Conservation (phyloP, 73 alveolate genomes). For the Paramecium primaurelia region DNA sequence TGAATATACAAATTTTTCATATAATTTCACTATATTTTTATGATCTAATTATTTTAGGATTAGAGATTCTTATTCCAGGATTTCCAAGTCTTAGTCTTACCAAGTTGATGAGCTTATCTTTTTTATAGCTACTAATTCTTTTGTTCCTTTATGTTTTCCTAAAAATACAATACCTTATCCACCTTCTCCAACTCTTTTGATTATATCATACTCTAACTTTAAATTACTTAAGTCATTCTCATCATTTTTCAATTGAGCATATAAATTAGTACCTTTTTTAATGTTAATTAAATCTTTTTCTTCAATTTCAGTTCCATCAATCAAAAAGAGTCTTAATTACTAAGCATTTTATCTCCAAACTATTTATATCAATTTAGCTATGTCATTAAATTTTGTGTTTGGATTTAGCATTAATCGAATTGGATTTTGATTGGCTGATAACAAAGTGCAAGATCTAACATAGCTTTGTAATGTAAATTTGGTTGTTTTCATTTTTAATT, state of each 20-base stretch:
- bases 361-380: background rate
- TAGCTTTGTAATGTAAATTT: background rate
- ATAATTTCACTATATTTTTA: slow-evolving; percentile 69
- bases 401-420: background rate
- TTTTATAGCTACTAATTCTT: slow-evolving; percentile 77
- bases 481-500: background rate
- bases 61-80: slow-evolving; percentile 57
- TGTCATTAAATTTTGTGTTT: background rate
- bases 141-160: slow-evolving; percentile 72
- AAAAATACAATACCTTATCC: slow-evolving; percentile 56
- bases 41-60: slow-evolving; percentile 71
- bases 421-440: background rate
- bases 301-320: slow-evolving; percentile 4
- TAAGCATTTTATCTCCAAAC: background rate
- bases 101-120: background rate
- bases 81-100: background rate
- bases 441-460: background rate
- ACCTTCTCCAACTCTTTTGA: slow-evolving; percentile 58
- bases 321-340: background rate
- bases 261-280: background rate
- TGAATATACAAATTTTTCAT: slow-evolving; percentile 56
- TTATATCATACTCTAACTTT: background rate
- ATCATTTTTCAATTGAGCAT: background rate
- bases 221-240: slow-evolving; percentile 25
- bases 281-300: background rate